phyloP scores from a whole-genome alignment of 345 rosid species.

The Citrus hindsii region DNA sequence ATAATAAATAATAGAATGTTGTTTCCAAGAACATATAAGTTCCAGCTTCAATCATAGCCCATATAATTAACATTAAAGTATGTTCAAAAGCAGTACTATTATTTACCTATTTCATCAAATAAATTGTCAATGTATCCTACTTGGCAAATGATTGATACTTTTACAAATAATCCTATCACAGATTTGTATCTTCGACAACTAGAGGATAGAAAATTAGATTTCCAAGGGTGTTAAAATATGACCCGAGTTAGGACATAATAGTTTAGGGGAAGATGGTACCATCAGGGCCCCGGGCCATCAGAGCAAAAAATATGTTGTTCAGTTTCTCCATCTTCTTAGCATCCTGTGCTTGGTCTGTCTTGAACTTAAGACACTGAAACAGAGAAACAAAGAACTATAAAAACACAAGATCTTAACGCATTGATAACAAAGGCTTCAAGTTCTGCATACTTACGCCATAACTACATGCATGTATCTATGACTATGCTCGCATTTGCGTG shows the following conservation, averaged over 20 bases:
- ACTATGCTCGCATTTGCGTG: not conserved
- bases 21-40: not conserved
- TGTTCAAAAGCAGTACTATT: not conserved
- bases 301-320: slow-evolving; percentile 82
- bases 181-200: not conserved
- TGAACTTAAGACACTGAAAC: slow-evolving; percentile 88
- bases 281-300: slow-evolving; percentile 94
- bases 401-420: not conserved
- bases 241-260: not conserved
- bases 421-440: not conserved
- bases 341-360: slow-evolving; percentile 96
- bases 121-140: not conserved
- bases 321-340: slow-evolving; percentile 99
- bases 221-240: not conserved
- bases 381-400: not conserved
- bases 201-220: not conserved
- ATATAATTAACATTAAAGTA: not conserved
- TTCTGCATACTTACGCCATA: not conserved
- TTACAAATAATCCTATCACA: not conserved
- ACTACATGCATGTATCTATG: not conserved
- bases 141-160: not conserved
- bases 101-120: not conserved
- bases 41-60: not conserved
- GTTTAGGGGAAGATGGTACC: slow-evolving; percentile 39
- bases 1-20: not conserved